Percentiles rank a stretch among this genome's conserved stretches.
Conservation (phyloP, 139 green algal species). For the Picochlorum sp. region DNA sequence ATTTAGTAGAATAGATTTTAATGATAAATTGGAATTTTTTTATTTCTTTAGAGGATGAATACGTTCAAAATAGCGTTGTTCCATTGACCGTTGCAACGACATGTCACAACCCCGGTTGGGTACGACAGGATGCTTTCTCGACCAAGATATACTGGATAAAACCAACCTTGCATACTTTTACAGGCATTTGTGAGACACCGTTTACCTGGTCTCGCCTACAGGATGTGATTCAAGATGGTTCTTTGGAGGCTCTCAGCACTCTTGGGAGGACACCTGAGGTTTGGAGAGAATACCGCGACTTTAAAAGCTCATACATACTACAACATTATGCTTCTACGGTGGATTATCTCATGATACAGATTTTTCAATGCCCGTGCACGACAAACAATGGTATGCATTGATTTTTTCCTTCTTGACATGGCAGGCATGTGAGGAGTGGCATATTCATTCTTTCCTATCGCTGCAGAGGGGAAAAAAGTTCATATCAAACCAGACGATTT, state of each 20-base stretch:
- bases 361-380: slow-evolving; percentile 3
- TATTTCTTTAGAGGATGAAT: too few relatives aligned
- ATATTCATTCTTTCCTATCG: too few relatives aligned
- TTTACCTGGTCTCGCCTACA: neutral
- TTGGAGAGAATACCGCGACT: neutral
- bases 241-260: neutral
- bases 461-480: too few relatives aligned
- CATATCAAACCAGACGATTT: too few relatives aligned
- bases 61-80: too few relatives aligned
- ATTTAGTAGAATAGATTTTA: too few relatives aligned
- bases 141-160: neutral
- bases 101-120: too few relatives aligned
- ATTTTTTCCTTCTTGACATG: neutral
- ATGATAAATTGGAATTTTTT: too few relatives aligned
- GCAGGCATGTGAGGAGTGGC: too few relatives aligned
- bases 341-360: slow-evolving; percentile 3
- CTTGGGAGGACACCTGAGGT: neutral
- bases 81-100: too few relatives aligned
- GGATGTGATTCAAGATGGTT: neutral
- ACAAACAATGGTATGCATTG: slow-evolving; percentile 5
- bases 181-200: slow-evolving; percentile 2
- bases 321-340: neutral
- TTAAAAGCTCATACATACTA: neutral
- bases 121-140: neutral
- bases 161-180: neutral